phyloP scores from a whole-genome alignment of 148 eudicot genomes.

The Mesembryanthemum crystallinum region DNA sequence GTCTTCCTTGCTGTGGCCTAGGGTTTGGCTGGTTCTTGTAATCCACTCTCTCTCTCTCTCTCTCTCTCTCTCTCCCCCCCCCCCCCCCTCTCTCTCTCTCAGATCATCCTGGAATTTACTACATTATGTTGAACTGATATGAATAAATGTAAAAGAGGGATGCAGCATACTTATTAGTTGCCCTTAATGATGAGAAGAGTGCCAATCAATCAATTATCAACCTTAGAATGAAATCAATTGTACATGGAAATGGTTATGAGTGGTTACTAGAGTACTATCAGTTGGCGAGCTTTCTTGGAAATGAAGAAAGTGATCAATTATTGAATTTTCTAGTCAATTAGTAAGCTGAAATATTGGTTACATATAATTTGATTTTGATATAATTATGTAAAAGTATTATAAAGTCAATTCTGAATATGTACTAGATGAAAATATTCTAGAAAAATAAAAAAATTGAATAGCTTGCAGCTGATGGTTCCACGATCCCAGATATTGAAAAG shows the following conservation, averaged over 20 bases:
- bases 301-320: not conserved
- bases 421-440: not conserved
- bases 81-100: not conserved
- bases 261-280: not conserved
- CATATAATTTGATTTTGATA: not conserved
- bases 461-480: too few species aligned
- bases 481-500: not conserved
- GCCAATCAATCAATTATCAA: not conserved
- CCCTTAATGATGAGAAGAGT: not conserved
- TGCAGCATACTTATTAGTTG: not conserved
- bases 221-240: not conserved
- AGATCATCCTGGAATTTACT: not conserved
- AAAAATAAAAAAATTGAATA: too few species aligned
- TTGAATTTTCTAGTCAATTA: not conserved
- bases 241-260: not conserved
- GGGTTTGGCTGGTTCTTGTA: conserved; percentile 94
- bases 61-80: conserved; percentile 1
- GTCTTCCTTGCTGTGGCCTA: conserved; percentile 83
- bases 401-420: not conserved
- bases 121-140: not conserved
- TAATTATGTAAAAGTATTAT: too few species aligned
- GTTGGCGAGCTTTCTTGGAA: not conserved
- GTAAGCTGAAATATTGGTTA: not conserved
- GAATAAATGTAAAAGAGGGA: not conserved
- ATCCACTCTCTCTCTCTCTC: conserved; percentile 27